These are phyloP conservation scores for Glycyrrhiza uralensis DNA, from an alignment of 306 rosid genomes.

Conservation along the genomic window DNA sequence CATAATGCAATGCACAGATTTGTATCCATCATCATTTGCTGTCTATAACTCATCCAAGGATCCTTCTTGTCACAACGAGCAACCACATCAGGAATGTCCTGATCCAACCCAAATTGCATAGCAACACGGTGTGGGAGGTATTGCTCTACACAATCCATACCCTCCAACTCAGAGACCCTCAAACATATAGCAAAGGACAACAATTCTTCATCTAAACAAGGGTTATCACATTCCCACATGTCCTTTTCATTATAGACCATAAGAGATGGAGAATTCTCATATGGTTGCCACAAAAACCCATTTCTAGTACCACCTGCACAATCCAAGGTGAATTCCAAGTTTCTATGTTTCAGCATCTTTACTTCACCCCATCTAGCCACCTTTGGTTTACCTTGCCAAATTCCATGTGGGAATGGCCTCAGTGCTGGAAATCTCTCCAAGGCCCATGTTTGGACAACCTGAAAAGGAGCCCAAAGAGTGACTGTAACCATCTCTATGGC, in stretches of 20 bases:
- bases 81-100: constrained; percentile 44
- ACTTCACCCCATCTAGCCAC: constrained; percentile 37
- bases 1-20: constrained; percentile 19
- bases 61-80: background rate
- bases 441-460: constrained; percentile 52
- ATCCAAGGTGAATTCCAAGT: constrained; percentile 13
- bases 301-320: constrained; percentile 4
- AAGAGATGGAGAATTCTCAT: constrained; percentile 24
- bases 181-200: constrained; percentile 37
- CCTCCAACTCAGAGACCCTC: constrained; percentile 37
- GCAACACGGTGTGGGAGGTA: constrained; percentile 56
- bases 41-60: constrained; percentile 17
- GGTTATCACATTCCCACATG: constrained; percentile 3
- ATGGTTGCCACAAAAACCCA: constrained; percentile 50
- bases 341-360: background rate
- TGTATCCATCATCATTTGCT: background rate
- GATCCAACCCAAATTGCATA: constrained; percentile 72
- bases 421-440: constrained; percentile 47
- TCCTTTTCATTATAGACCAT: constrained; percentile 12
- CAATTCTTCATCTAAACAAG: constrained; percentile 15
- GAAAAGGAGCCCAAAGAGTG: constrained; percentile 39
- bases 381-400: constrained; percentile 15
- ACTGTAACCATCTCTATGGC: background rate
- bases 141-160: constrained; percentile 26
- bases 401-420: background rate